These are phyloP conservation scores for Flaveria floridana DNA, from an alignment of 140 eudicot genomes.

Conservation along the genomic window DNA sequence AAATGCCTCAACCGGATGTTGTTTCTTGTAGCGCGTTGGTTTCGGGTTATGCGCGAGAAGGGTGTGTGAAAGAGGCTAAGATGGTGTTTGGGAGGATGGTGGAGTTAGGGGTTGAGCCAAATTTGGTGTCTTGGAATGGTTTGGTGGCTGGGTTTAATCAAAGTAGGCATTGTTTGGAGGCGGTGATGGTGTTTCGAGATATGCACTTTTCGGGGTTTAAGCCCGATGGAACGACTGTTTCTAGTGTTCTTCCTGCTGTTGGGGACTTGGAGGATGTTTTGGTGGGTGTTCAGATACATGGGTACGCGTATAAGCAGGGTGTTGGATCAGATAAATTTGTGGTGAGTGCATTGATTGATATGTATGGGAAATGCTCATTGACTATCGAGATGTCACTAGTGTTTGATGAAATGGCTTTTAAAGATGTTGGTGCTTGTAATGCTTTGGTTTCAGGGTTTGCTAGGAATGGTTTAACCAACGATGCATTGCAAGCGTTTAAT, in stretches of 20 bases:
- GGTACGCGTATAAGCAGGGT: slow-evolving; percentile 52
- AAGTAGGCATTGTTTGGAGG: slow-evolving; percentile 62
- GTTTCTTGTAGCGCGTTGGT: slow-evolving; percentile 70
- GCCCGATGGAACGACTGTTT: slow-evolving; percentile 63
- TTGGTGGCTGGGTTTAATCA: slow-evolving; percentile 84
- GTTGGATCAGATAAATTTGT: slow-evolving; percentile 56
- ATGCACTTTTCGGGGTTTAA: slow-evolving; percentile 52
- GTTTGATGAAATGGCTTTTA: slow-evolving; percentile 54
- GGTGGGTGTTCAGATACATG: slow-evolving; percentile 60
- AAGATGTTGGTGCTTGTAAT: slow-evolving; percentile 69
- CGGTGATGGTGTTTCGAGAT: slow-evolving; percentile 52
- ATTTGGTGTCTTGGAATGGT: slow-evolving; percentile 84
- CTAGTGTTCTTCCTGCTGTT: slow-evolving; percentile 75
- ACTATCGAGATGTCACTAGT: slow-evolving; percentile 55
- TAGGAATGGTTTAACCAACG: slow-evolving; percentile 61
- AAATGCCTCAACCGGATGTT: slow-evolving; percentile 61
- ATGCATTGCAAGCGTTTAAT: slow-evolving; percentile 59
- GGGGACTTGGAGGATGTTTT: slow-evolving; percentile 53
- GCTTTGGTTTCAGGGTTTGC: slow-evolving; percentile 75
- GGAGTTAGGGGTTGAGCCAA: slow-evolving; percentile 55
- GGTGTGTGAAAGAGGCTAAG: slow-evolving; percentile 46
- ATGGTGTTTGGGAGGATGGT: slow-evolving; percentile 45
- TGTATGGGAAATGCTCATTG: slow-evolving; percentile 66
- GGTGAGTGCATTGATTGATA: slow-evolving; percentile 64
- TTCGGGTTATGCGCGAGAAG: slow-evolving; percentile 75